Base-by-base conservation (phyloP, 176 grass and related monocot species). In the Cocos nucifera region DNA sequence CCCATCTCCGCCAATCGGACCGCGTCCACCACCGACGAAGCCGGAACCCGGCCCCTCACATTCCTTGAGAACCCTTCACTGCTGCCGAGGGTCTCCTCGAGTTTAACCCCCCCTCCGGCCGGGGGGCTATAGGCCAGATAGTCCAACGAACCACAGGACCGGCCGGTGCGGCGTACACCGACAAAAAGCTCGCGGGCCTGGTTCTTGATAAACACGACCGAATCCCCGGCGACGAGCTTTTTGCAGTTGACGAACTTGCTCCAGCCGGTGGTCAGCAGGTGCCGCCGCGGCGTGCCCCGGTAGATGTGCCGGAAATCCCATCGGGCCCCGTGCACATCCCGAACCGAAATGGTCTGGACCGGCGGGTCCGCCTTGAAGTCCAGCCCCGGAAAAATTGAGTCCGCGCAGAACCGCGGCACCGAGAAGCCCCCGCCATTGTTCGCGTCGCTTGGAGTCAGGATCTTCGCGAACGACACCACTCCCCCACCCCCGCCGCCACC, bases 371-470 rank as follows among this genome's bases (percentile, higher is more conserved):
- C 72, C 0, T 22, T 18, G 49, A 85, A 71, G 74, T 89, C 58
- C 58, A 95, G 86, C 22, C 3, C 15, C 15, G 85, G 89, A 61
- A 95, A 83, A 68, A 95, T 71, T 19, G 58, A 17, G 14, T 83
- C 85, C 57, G 85, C 82, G 82, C 82, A 95, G 69, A 70, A 70
- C 62, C 79, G 75, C 56, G 85, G 85, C 4, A 95, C 73, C 50
- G 89, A 89, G 69, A 95, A 95, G 17, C 85, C 85, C 56, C 76
- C 82, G 44, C 89, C 89, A 56, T 89, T 95, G 81, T 95, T 89
- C 56, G 89, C 89, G 69, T 95, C 89, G 89, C 81, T 89, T 59
- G 63, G 78, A 21, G 82, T 95, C 50, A 95, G 82, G 25, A 82
- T 66, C 69, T 95, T 95, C 49, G 75, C 66, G 66, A 65, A 80